Evolutionary conservation across 192 early-diverging fungal species (phyloP), one percentile per base, ranked within the genome.

Genomic region (Entomortierella beljakovae): DNA sequence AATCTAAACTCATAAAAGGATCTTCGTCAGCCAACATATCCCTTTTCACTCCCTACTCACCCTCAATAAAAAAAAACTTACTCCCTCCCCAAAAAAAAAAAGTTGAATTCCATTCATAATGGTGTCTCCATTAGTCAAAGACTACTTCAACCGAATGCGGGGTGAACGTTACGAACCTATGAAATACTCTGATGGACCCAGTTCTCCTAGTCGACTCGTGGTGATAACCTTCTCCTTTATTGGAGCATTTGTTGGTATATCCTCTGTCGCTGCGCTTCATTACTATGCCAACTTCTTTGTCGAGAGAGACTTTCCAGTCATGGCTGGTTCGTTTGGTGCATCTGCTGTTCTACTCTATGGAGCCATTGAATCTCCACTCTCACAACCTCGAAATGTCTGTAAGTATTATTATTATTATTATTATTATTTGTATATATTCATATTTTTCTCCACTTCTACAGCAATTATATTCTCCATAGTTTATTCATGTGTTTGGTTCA

Each of bases 341-440:
- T 75, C 85, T 15, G 86, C 88, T 3, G 88, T 91, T 1, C 63
- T 91, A n/a, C 49, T 90, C 1, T 91, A 85, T 71, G 87, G 88
- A 55, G 80, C 86, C 6, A 84, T 89, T 28, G 90, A 89, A 3
- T 71, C 88, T 8, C 90, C 90, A 1, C 60, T 91, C 52, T 80
- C 86, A 10, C 90, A 91, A 34, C 90, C 90, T 34, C 76, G 85
- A 1, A 89, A 89, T 55, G 75, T 70, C 50, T 60, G 75, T 79
- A 79, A 32, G 75, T 79, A 35, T 28, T 59, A 33, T 0, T 18
- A 49, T 35, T 11, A 1, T 32, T 77, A 8, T 60, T 38, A 37
- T 64, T 50, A 35, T 23, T 1, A 5, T 33, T 20, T 61, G 55
- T 8, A 56, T 16, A n/a, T 26, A 11, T 43, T 28, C n/a, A 22